phyloP scores from a whole-genome alignment of 495 filamentous ascomycete genomes.

The Aspergillus ostianus region DNA sequence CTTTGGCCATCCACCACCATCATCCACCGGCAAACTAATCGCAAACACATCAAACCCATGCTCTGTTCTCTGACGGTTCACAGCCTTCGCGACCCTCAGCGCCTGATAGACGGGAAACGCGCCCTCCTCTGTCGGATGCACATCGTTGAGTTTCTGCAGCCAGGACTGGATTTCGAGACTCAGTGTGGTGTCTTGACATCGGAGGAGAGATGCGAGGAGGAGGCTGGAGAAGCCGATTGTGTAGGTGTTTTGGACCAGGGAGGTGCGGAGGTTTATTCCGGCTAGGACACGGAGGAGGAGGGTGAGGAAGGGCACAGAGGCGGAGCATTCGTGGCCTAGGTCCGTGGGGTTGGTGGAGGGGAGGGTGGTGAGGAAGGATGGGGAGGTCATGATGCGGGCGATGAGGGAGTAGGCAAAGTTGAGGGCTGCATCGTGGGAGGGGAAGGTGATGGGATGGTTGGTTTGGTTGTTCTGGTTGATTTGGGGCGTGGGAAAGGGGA shows the following conservation, averaged over 20 bases:
- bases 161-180: slow-evolving; percentile 24
- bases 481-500: neutral
- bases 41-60: slow-evolving; percentile 20
- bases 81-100: slow-evolving; percentile 20
- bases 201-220: slow-evolving; percentile 23
- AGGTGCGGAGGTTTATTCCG: slow-evolving; percentile 20
- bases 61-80: slow-evolving; percentile 22
- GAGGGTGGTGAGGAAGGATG: slow-evolving; percentile 10
- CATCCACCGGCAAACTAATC: slow-evolving; percentile 24
- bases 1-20: slow-evolving; percentile 29
- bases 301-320: slow-evolving; percentile 20
- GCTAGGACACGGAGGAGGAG: slow-evolving; percentile 23
- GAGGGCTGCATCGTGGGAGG: slow-evolving; percentile 28
- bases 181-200: slow-evolving; percentile 21
- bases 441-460: slow-evolving; percentile 16
- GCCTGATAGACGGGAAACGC: slow-evolving; percentile 31
- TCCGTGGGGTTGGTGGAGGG: neutral
- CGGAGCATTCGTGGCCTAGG: slow-evolving; percentile 6
- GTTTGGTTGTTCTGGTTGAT: neutral
- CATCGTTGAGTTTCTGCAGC: slow-evolving; percentile 16
- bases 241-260: slow-evolving; percentile 23
- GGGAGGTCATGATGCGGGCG: slow-evolving; percentile 31
- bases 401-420: slow-evolving; percentile 30
- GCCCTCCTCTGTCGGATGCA: slow-evolving; percentile 29
- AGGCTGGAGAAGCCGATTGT: slow-evolving; percentile 34